Evolutionary conservation across 2,329 filamentous ascomycete species (phyloP).

Genomic region (Phialophora tarda): DNA sequence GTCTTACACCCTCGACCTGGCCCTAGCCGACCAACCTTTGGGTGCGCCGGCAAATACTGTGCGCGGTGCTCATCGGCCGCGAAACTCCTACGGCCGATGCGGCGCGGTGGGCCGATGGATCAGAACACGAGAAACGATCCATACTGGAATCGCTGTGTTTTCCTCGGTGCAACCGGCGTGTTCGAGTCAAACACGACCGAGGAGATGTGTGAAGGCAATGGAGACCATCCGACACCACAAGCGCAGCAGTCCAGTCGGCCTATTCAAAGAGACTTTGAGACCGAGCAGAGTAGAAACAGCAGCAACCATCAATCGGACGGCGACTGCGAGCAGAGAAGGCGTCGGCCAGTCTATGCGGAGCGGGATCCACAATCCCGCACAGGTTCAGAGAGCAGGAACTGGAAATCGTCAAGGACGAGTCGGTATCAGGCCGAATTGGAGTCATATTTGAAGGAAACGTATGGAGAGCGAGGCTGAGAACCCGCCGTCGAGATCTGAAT

Average conservation of each 20-base stretch:
- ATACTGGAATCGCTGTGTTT: constrained; percentile 23
- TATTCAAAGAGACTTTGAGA: not conserved
- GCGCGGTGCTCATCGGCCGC: constrained; percentile 24
- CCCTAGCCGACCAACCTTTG: constrained; percentile 21
- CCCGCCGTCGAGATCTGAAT: not conserved
- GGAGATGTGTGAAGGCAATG: not conserved
- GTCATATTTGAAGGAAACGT: constrained; percentile 23
- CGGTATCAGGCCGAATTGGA: constrained; percentile 22
- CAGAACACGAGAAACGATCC: constrained; percentile 13
- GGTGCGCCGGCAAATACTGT: constrained; percentile 18
- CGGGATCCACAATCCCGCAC: not conserved
- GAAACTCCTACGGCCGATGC: constrained; percentile 19
- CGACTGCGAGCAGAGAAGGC: constrained; percentile 1
- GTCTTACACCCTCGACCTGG: constrained; percentile 26
- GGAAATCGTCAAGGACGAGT: constrained; percentile 1
- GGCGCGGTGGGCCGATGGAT: constrained; percentile 22
- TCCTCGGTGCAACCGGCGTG: constrained; percentile 17
- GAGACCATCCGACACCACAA: not conserved
- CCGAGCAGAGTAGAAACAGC: not conserved
- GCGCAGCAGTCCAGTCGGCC: not conserved
- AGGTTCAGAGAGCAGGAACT: not conserved
- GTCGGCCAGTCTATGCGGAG: not conserved
- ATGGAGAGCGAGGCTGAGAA: constrained; percentile 5
- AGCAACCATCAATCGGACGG: not conserved
- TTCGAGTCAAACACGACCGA: constrained; percentile 14